phyloP scores from a whole-genome alignment of 441 rosid genomes.

The Gossypium gossypioides region DNA sequence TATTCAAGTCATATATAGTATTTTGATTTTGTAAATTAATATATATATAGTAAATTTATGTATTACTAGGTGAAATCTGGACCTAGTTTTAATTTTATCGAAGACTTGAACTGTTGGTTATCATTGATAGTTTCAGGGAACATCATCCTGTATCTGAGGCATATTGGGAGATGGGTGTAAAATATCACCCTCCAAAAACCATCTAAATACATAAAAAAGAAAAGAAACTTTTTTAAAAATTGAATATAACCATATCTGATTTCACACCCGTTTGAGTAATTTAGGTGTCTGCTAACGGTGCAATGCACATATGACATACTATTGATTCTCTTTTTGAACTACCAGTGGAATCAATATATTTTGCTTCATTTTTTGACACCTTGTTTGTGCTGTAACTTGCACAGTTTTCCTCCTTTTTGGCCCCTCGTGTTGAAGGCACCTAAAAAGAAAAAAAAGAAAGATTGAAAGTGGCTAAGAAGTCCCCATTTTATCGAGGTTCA shows the following conservation, averaged over 20 bases:
- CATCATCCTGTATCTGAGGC: background rate
- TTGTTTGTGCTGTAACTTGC: slow-evolving; percentile 2
- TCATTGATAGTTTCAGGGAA: background rate
- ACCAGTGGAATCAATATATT: background rate
- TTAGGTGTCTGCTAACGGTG: background rate
- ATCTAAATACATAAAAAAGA: background rate
- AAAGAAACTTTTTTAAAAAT: background rate
- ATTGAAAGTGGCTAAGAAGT: slow-evolving; percentile 20
- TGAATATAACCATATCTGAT: background rate
- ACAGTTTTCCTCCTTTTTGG: slow-evolving; percentile 6
- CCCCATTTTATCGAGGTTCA: slow-evolving; percentile 17
- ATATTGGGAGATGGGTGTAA: background rate
- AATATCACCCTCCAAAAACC: background rate
- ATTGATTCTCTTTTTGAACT: background rate
- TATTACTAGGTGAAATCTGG: background rate
- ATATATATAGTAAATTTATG: background rate
- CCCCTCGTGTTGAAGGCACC: slow-evolving; percentile 21
- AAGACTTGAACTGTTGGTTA: too few species aligned
- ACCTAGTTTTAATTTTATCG: background rate
- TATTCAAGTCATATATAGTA: background rate
- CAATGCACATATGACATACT: background rate
- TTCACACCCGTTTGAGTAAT: background rate
- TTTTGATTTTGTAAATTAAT: background rate
- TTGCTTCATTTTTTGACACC: slow-evolving; percentile 4
- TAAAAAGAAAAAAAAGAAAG: slow-evolving; percentile 22